These are phyloP conservation scores for Blastocystis sp. DNA, from an alignment of 352 stramenopile species.

Conservation along the genomic window DNA sequence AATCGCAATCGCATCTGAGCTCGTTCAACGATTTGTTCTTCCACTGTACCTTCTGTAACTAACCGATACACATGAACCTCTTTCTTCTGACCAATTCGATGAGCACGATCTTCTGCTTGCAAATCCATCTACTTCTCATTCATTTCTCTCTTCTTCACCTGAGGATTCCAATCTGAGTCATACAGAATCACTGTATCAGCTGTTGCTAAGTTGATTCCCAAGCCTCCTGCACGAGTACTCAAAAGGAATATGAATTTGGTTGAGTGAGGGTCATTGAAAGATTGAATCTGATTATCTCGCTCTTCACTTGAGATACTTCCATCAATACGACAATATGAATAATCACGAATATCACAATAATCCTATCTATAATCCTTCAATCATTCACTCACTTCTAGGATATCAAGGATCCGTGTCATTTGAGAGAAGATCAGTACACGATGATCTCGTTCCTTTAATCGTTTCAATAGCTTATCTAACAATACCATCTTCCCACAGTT, in stretches of 20 bases:
- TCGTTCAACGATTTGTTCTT: conserved; percentile 84
- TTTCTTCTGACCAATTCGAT: conserved; percentile 80
- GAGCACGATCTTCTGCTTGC: conserved; percentile 79
- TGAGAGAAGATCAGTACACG: conserved; percentile 74
- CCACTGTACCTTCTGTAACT: conserved; percentile 83
- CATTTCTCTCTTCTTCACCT: conserved; percentile 70
- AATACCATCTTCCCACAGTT: conserved; percentile 95
- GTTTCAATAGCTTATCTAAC: conserved; percentile 79
- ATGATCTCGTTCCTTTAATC: conserved; percentile 69
- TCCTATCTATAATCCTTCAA: conserved; percentile 70
- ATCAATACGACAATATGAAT: conserved; percentile 90
- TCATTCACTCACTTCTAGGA: conserved; percentile 80
- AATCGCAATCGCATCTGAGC: conserved; percentile 82
- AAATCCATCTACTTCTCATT: conserved; percentile 70
- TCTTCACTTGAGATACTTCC: conserved; percentile 82
- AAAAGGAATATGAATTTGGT: conserved; percentile 91
- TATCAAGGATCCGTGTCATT: conserved; percentile 85
- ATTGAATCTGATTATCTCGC: conserved; percentile 88
- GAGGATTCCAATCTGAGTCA: conserved; percentile 77
- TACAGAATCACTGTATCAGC: conserved; percentile 73
- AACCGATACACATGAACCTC: conserved; percentile 82
- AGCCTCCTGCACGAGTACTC: conserved; percentile 86
- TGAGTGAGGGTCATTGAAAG: conserved; percentile 79
- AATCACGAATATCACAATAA: conserved; percentile 70
- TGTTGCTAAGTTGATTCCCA: conserved; percentile 93